Evolutionary conservation across 208 protist species (phyloP), one percentile per base, ranked within the genome.

Genomic region (Trypanosomatidae sp.): DNA sequence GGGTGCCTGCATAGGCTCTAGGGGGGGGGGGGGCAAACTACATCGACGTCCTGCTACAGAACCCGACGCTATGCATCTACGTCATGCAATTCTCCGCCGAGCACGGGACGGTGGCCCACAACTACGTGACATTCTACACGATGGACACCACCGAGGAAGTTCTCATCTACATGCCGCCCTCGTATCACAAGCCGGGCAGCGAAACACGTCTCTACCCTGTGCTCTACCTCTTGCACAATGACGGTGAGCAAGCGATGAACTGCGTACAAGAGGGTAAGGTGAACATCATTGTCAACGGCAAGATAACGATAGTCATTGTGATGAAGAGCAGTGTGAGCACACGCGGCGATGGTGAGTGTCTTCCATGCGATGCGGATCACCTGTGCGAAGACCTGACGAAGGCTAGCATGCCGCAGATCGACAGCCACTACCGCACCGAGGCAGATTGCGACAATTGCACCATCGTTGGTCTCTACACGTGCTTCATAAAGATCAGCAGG

Each of bases 151-250:
- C 49, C 5, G 81, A 85, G 55, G 75, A 76, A n/a, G 19, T 85
- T 12, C 43, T 79, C 46, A 67, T 85, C 36, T 85, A 85, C 52
- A 58, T 82, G n/a, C 76, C 81, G 12, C 72, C 81, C 22, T 70
- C 76, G 33, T 82, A 85, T 64, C 72, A 82, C 60, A 77, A 73
- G 44, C 41, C 52, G 5, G 33, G 33, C 52, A 72, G 62, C 30
- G 81, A 73, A 22, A 77, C 62, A 9, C 64, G 71, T 15, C 69
- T 66, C 46, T 82, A 85, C 67, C 76, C 81, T 17, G 81, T 85
- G 39, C 72, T 85, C 6, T 82, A 85, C 64, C 76, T 85, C 52
- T 74, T 79, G 25, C 77, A 85, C 71, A 73, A 73, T 22, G 68
- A 71, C 67, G 44, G 64, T n/a, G 69, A 82, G 50, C 56, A 81